Evolutionary conservation across 106 monocot species (phyloP).

Genomic region (Dioscorea alata): DNA sequence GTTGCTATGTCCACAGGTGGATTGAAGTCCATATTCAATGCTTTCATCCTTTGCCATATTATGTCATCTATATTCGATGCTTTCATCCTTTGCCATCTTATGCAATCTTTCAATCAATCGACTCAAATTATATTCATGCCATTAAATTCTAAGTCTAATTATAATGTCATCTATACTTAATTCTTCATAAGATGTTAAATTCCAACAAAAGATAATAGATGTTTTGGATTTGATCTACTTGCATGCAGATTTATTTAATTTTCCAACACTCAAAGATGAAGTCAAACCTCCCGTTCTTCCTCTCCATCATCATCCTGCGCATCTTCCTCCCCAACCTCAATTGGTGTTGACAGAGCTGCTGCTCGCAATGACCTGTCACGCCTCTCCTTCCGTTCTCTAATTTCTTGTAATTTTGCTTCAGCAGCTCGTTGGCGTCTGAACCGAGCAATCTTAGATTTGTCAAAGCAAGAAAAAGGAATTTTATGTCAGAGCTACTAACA

Average conservation of each 20-base stretch:
- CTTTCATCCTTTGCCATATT: not conserved
- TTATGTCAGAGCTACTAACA: no score
- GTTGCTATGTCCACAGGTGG: not conserved
- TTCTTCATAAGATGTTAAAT: no score
- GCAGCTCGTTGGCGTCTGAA: constrained; percentile 84
- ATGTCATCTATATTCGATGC: not conserved
- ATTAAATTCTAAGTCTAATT: no score
- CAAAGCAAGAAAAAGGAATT: not conserved
- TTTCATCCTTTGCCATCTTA: not conserved
- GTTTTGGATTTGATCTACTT: no score
- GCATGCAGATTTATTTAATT: not conserved
- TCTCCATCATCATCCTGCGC: constrained; percentile 72
- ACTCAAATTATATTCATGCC: no score
- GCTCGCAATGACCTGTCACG: constrained; percentile 76
- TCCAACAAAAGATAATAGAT: no score
- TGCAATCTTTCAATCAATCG: not conserved
- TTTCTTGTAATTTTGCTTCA: constrained; percentile 86
- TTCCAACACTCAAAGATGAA: not conserved
- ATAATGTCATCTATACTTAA: no score
- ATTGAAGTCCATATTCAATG: not conserved
- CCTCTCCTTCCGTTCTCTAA: constrained; percentile 92
- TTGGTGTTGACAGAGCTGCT: constrained; percentile 63
- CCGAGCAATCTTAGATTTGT: constrained; percentile 53
- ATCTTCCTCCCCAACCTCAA: constrained; percentile 78
- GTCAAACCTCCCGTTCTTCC: constrained; percentile 91